phyloP scores from a whole-genome alignment of 305 asterid genomes.

The Fraxinus baroniana region DNA sequence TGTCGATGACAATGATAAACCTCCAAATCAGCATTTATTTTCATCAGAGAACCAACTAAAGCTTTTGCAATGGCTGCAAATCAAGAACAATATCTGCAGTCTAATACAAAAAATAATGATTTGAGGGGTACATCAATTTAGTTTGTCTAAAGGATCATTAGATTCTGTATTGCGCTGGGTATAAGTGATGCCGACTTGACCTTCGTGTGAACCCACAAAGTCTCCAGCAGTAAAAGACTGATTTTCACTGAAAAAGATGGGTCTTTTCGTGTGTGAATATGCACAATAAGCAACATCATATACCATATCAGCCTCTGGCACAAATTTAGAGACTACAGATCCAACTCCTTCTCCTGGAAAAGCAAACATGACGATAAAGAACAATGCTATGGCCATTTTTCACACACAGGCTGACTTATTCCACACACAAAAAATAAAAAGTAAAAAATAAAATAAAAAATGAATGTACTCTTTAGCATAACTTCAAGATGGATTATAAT shows the following conservation, averaged over 20 bases:
- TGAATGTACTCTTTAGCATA: background rate
- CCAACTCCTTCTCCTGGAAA: slow-evolving; percentile 87
- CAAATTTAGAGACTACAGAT: slow-evolving; percentile 41
- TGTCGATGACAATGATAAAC: background rate
- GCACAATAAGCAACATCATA: slow-evolving; percentile 71
- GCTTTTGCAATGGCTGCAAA: background rate
- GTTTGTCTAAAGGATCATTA: slow-evolving; percentile 2
- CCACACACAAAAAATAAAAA: background rate
- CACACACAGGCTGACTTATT: background rate
- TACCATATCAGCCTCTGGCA: slow-evolving; percentile 34
- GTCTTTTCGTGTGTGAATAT: slow-evolving; percentile 45
- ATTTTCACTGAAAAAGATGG: slow-evolving; percentile 36
- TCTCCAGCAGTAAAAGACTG: slow-evolving; percentile 52
- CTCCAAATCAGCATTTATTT: background rate
- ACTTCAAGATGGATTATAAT: background rate
- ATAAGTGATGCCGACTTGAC: slow-evolving; percentile 34
- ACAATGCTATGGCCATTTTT: background rate
- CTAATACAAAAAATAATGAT: background rate
- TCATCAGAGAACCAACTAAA: background rate
- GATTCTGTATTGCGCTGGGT: slow-evolving; percentile 8
- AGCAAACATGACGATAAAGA: slow-evolving; percentile 1
- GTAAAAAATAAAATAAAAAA: no score
- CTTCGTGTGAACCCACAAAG: slow-evolving; percentile 41
- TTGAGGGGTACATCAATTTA: background rate
- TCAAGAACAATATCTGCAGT: background rate